Evolutionary conservation across 2,329 filamentous ascomycete genomes (phyloP), one percentile per base, ranked within the genome.

Genomic region (Ophiostoma sp.): DNA sequence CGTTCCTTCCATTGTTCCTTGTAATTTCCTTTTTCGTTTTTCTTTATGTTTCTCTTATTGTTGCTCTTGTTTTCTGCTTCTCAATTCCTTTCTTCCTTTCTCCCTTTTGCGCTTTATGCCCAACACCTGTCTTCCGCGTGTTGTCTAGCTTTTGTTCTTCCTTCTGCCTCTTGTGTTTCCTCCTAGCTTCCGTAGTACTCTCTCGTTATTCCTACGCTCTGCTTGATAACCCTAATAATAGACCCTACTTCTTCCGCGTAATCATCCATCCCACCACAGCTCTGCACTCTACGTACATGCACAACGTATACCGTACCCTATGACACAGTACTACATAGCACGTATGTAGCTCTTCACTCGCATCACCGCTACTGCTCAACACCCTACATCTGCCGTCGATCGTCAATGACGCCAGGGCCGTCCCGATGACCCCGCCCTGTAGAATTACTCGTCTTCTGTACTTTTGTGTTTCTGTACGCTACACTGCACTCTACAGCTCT

Each of bases 351-450:
- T 41, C 39, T 48, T 48, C 44, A 48, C 1, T 7, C 6, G 7
- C 5, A 48, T 11, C 36, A 48, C 6, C 44, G 17, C 44, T 48
- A 48, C 44, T 20, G 44, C 36, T 39, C 10, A 39, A 39, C 36
- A 48, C 20, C 44, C 15, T 57, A 57, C 52, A 57, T 57, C 52
- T 57, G 10, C 23, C 23, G n/a, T 57, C 23, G 23, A 27, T 27
- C 52, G 52, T 57, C 52, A 27, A 57, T 57, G n/a, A 27, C 52
- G 52, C 52, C 52, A 57, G 52, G 52, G 52, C 13, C 52, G 52
- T 57, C 23, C 52, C 52, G 52, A 57, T 31, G n/a, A 57, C 52
- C 52, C 52, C 52, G 52, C 52, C 6, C 27, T 57, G 52, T 57
- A 57, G 52, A 57, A 57, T 48, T 48, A 57, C n/a, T 57, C 4